Evolutionary conservation across 2,329 filamentous ascomycete genomes (phyloP), one percentile per base, ranked within the genome.

Genomic region (Aspergillus floridensis): DNA sequence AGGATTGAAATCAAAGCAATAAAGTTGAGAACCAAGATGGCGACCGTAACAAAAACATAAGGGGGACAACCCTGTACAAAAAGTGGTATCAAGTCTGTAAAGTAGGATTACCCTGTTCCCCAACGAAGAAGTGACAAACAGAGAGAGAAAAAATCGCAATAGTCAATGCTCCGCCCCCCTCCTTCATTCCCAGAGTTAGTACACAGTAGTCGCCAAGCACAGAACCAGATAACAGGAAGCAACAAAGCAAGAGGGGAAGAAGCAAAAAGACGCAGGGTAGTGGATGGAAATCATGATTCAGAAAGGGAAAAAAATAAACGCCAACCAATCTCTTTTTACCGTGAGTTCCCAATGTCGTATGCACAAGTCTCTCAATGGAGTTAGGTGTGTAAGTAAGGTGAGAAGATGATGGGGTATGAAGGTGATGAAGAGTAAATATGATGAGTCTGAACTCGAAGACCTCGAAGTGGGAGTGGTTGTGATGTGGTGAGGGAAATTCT

Each of bases 11-110:
- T 52, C 32, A 58, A 54, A 22, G 29, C 41, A 19, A 51, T 10
- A 1, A 35, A 35, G 14, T 16, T 35, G 14, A 35, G 16, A 35
- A 5, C 5, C 32, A 35, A 49, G 47, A 47, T 26, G 54, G 31
- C 48, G 53, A 41, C 26, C 53, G 26, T 32, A 62, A 60, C 49
- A 64, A 65, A 64, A 62, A 53, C 49, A 51, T 10, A 49, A 60
- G 61, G 57, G 53, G 62, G 61, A 66, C 67, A 71, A 44, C 38
- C 68, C 69, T 69, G 62, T 69, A 68, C 67, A 70, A 66, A 35
- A 71, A 72, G 38, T 75, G 72, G 72, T 73, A 73, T 73, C 66
- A 68, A 72, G 67, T 74, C 61, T 67, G 67, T 59, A 60, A 44
- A 44, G 38, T 44, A 44, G 38, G 38, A 16, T 44, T 19, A 44